phyloP scores from a whole-genome alignment of 257 asterid genomes.

The Verbascum thapsus region DNA sequence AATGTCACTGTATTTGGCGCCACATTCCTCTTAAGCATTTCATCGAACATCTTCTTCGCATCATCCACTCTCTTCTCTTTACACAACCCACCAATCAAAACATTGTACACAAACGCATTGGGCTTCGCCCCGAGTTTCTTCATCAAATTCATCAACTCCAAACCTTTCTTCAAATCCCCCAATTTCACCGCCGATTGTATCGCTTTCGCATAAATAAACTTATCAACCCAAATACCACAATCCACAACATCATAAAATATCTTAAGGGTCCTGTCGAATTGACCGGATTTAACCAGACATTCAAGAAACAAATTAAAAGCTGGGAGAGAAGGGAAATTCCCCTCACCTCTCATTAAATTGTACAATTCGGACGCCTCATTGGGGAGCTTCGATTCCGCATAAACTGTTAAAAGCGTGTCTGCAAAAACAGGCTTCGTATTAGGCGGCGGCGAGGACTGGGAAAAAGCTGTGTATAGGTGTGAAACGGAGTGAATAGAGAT shows the following conservation, averaged over 20 bases:
- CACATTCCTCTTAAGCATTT: constrained; percentile 60
- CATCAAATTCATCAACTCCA: constrained; percentile 58
- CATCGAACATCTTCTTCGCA: constrained; percentile 71
- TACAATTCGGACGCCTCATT: constrained; percentile 59
- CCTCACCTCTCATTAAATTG: constrained; percentile 47
- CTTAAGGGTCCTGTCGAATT: constrained; percentile 42
- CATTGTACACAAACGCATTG: constrained; percentile 70
- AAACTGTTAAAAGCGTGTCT: constrained; percentile 52
- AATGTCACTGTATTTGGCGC: constrained; percentile 57
- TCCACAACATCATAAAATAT: constrained; percentile 54
- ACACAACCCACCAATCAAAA: constrained; percentile 76
- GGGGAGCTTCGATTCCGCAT: constrained; percentile 57
- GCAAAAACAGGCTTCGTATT: constrained; percentile 41
- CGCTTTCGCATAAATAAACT: constrained; percentile 68
- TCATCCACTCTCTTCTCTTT: constrained; percentile 66
- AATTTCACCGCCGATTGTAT: constrained; percentile 70
- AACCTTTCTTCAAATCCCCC: constrained; percentile 55
- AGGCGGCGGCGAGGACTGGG: constrained; percentile 40
- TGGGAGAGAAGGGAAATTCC: constrained; percentile 52
- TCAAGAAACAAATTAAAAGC: constrained; percentile 61
- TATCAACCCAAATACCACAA: constrained; percentile 57
- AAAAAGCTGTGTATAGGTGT: constrained; percentile 47
- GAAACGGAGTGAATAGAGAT: constrained; percentile 43
- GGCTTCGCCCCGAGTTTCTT: constrained; percentile 41
- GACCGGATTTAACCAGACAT: constrained; percentile 48